Evolutionary conservation across 768 basidiomycete species (phyloP), one percentile per base, ranked within the genome.

Genomic region (Mycena kentingensis): DNA sequence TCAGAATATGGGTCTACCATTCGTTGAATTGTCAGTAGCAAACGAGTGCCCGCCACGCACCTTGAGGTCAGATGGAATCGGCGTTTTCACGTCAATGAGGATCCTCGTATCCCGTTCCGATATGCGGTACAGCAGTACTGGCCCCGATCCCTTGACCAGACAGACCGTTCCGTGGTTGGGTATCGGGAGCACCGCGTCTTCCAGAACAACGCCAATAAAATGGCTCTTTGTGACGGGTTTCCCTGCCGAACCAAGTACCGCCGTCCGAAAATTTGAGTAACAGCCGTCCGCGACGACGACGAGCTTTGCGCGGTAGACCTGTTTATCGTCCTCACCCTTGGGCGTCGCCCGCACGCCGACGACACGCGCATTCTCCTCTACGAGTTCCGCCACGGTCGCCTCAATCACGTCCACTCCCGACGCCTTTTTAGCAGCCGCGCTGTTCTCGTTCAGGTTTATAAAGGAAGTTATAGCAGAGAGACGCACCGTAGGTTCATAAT

Each of bases 201-300:
- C 82, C 37, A 99, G 78, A 15, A 98, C 74, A 5, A 85, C 79
- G 22, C 95, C 96, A 54, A 94, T 78, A 64, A 98, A 98, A 68
- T 93, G 81, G 46, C 87, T 86, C 54, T 80, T 82, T 19, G 84
- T 83, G 4, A 71, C 65, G 1, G 85, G 75, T 63, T 83, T 84
- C 39, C 65, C 65, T 11, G 72, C 70, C 34, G 66, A 61, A 47
- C 81, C 81, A 77, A 87, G 78, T n/a, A 93, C 83, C 2, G 74
- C 54, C 11, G 70, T 76, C 44, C 96, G 79, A 76, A 99, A 95
- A 64, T 95, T 97, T 4, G 92, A 95, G 71, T 91, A 91, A 68
- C 93, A 97, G 0, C 96, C 96, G 66, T 99, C 96, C 4, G 95
- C 93, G 52, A 98, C 73, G 65, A 98, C 73, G 38, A 93, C 90